Conservation (phyloP, 2,329 filamentous ascomycete genomes). For the Hymenotorrendiella dingleyae region DNA sequence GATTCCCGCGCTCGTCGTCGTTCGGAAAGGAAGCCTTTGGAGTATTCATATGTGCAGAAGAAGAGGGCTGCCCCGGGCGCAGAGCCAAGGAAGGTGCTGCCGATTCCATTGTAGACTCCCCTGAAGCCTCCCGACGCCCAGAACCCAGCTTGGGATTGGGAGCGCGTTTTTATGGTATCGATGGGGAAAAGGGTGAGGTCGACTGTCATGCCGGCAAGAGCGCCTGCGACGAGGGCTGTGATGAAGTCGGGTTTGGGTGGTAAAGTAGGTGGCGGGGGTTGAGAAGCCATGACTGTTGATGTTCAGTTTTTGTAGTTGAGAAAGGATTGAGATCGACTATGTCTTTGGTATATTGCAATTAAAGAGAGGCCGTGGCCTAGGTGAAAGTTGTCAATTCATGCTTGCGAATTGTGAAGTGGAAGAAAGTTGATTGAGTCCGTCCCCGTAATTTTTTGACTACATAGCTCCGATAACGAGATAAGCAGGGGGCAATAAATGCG, state of each 20-base stretch:
- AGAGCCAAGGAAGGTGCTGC: slow-evolving; percentile 81
- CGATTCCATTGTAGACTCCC: slow-evolving; percentile 89
- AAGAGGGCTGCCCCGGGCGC: slow-evolving; percentile 93
- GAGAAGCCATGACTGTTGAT: neutral
- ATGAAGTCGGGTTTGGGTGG: slow-evolving; percentile 43
- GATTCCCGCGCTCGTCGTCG: slow-evolving; percentile 24
- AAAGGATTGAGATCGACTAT: neutral
- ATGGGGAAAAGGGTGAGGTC: slow-evolving; percentile 96
- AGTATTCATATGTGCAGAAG: slow-evolving; percentile 87
- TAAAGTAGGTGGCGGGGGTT: slow-evolving; percentile 15
- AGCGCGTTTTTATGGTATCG: slow-evolving; percentile 96
- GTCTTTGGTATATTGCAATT: slow-evolving; percentile 4
- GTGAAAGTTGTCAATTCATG: slow-evolving; percentile 14
- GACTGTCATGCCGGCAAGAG: slow-evolving; percentile 87
- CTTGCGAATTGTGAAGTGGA: no score
- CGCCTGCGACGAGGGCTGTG: slow-evolving; percentile 70
- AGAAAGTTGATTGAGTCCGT: no score
- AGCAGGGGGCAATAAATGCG: no score
- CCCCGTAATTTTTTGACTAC: no score
- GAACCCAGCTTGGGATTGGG: slow-evolving; percentile 77
- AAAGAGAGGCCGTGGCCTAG: slow-evolving; percentile 21
- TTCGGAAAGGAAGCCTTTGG: slow-evolving; percentile 50
- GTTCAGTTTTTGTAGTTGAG: no score
- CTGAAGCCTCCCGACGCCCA: slow-evolving; percentile 79
- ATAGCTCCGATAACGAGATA: neutral